phyloP scores from a whole-genome alignment of 352 stramenopile species.

The Phytophthora kernoviae region DNA sequence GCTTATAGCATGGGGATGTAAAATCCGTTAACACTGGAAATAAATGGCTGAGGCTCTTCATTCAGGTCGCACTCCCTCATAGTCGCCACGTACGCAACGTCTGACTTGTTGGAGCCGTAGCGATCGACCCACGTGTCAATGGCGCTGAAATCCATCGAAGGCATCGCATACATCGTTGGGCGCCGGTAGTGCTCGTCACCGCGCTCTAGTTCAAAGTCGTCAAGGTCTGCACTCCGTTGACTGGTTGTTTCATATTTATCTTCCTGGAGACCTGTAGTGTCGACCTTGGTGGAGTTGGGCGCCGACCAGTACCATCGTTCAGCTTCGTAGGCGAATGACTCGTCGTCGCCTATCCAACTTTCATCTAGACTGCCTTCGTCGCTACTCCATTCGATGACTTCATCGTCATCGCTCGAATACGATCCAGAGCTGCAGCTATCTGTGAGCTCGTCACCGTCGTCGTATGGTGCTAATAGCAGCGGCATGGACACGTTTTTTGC shows the following conservation, averaged over 20 bases:
- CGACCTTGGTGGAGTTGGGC: slow-evolving; percentile 26
- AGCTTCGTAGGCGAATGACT: slow-evolving; percentile 16
- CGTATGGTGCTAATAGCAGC: slow-evolving; percentile 1
- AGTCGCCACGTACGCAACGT: slow-evolving; percentile 35
- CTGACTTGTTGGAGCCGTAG: slow-evolving; percentile 27
- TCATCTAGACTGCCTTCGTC: slow-evolving; percentile 30
- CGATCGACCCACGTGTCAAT: slow-evolving; percentile 34
- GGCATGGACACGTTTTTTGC: slow-evolving; percentile 17
- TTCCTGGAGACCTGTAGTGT: slow-evolving; percentile 10
- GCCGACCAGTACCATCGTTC: slow-evolving; percentile 36
- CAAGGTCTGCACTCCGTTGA: slow-evolving; percentile 24
- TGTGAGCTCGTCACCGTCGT: slow-evolving; percentile 25
- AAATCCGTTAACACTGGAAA: slow-evolving; percentile 17
- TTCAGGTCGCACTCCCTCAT: slow-evolving; percentile 11
- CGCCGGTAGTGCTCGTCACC: slow-evolving; percentile 25
- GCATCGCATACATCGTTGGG: slow-evolving; percentile 37
- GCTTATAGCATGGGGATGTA: slow-evolving; percentile 37
- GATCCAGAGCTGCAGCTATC: slow-evolving; percentile 36
- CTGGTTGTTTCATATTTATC: slow-evolving; percentile 29
- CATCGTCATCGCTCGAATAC: slow-evolving; percentile 30
- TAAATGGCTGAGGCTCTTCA: slow-evolving; percentile 3
- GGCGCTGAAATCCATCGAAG: slow-evolving; percentile 22
- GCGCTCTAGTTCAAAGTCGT: slow-evolving; percentile 27
- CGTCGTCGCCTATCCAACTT: slow-evolving; percentile 18
- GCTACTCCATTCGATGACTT: slow-evolving; percentile 20